Percentiles rank a stretch among this genome's conserved stretches.
Evolutionary conservation across 192 early-diverging fungal genomes (phyloP).

Genomic region (Dissophora globulifera): DNA sequence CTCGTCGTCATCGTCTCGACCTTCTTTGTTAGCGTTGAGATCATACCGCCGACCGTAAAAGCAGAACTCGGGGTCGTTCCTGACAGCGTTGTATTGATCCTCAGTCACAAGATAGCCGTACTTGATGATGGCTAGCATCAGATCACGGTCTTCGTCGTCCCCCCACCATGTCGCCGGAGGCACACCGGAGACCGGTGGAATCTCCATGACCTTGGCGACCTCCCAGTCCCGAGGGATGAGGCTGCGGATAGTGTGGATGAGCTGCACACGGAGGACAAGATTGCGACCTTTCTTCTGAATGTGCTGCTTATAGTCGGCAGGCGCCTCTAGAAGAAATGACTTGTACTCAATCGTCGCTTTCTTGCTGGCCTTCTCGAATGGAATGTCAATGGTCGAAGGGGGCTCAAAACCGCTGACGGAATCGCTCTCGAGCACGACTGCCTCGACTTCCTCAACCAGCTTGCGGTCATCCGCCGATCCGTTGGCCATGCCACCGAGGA

Average conservation of each 20-base stretch:
- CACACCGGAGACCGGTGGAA: constrained; percentile 69
- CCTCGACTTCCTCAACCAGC: constrained; percentile 70
- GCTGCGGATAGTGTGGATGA: constrained; percentile 79
- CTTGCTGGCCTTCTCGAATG: constrained; percentile 71
- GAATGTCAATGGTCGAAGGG: constrained; percentile 58
- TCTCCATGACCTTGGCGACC: constrained; percentile 63
- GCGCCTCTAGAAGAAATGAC: constrained; percentile 75
- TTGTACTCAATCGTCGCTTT: constrained; percentile 72
- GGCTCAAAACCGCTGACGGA: constrained; percentile 57
- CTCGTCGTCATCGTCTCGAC: constrained; percentile 46
- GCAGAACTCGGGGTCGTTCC: constrained; percentile 62
- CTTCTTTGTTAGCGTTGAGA: constrained; percentile 34
- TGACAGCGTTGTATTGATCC: constrained; percentile 53
- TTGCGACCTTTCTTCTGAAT: constrained; percentile 74
- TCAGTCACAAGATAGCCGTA: constrained; percentile 73
- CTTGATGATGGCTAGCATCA: constrained; percentile 80
- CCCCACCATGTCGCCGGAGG: constrained; percentile 79
- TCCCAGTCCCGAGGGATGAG: constrained; percentile 72
- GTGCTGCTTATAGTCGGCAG: constrained; percentile 80
- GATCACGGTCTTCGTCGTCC: constrained; percentile 80
- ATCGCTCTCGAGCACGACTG: constrained; percentile 53
- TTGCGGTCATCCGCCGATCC: constrained; percentile 68
- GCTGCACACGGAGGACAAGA: constrained; percentile 74
- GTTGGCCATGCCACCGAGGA: constrained; percentile 61
- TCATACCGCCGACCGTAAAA: constrained; percentile 63